Evolutionary conservation across 2,329 filamentous ascomycete genomes (phyloP).

Genomic region (Lachnellula suecica): DNA sequence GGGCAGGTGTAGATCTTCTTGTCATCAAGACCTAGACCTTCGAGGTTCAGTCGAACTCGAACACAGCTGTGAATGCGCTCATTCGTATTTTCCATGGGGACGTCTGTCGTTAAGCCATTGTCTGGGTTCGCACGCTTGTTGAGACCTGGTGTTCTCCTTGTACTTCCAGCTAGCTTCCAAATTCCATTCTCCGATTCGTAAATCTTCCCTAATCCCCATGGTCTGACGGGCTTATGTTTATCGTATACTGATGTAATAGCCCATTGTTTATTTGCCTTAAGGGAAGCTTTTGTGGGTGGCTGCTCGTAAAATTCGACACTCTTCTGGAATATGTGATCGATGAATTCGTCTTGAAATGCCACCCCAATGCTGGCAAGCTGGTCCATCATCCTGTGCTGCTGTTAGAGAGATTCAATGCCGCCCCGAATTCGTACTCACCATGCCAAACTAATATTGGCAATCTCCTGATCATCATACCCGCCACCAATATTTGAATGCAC

Average conservation of each 20-base stretch:
- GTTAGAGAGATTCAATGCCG: slow-evolving; percentile 20
- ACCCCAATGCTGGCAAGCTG: slow-evolving; percentile 36
- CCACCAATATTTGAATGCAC: slow-evolving; percentile 49
- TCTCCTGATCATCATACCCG: slow-evolving; percentile 45
- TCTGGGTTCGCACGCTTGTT: slow-evolving; percentile 38
- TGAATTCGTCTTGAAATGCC: slow-evolving; percentile 35
- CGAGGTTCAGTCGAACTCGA: slow-evolving; percentile 34
- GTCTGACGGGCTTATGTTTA: slow-evolving; percentile 42
- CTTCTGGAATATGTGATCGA: slow-evolving; percentile 31
- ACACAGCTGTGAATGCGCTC: slow-evolving; percentile 39
- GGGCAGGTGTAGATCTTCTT: slow-evolving; percentile 43
- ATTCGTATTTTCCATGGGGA: slow-evolving; percentile 37
- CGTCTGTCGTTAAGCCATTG: slow-evolving; percentile 35
- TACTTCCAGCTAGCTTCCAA: slow-evolving; percentile 45
- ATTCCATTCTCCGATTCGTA: slow-evolving; percentile 31
- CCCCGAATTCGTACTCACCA: slow-evolving; percentile 34
- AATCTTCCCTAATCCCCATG: slow-evolving; percentile 36
- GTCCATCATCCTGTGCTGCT: slow-evolving; percentile 48
- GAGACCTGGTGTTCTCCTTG: slow-evolving; percentile 35
- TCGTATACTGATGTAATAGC: slow-evolving; percentile 48
- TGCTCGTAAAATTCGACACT: slow-evolving; percentile 31
- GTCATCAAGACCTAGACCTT: slow-evolving; percentile 36
- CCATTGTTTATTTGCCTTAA: slow-evolving; percentile 34
- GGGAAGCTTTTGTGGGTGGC: slow-evolving; percentile 15
- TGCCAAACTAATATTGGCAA: slow-evolving; percentile 46